Conservation (phyloP, 2,329 filamentous ascomycete species). For the Epichloe gansuensis region DNA sequence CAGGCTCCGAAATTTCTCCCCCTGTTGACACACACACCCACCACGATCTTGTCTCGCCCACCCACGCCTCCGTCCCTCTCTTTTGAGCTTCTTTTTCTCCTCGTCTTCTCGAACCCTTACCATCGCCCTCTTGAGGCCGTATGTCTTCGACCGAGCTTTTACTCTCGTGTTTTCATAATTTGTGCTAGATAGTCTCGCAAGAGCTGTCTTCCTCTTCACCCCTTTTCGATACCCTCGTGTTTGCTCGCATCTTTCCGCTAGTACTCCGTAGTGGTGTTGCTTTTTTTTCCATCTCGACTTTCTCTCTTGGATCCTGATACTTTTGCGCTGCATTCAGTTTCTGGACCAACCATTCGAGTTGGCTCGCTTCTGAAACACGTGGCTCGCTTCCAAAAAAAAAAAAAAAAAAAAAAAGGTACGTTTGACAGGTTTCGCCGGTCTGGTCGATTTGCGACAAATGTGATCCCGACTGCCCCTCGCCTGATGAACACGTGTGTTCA, state of each 20-base stretch:
- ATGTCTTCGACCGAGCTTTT: background rate
- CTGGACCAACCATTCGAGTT: background rate
- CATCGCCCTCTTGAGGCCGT: slow-evolving; percentile 3
- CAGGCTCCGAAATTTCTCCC: slow-evolving; percentile 11
- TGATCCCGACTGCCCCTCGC: background rate
- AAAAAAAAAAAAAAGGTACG: background rate
- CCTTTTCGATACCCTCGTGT: slow-evolving; percentile 10
- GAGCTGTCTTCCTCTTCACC: background rate
- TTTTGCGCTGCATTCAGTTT: slow-evolving; percentile 1
- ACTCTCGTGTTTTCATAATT: background rate
- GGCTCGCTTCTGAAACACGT: background rate
- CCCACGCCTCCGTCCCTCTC: slow-evolving; percentile 8
- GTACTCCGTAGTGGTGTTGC: slow-evolving; percentile 5
- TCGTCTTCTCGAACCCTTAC: background rate
- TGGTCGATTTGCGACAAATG: background rate
- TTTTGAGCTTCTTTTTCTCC: slow-evolving; percentile 5
- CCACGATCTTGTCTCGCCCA: slow-evolving; percentile 9
- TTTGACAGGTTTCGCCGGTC: background rate
- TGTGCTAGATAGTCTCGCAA: slow-evolving; percentile 2
- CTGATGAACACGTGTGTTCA: background rate
- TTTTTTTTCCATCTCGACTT: slow-evolving; percentile 2
- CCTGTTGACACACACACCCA: slow-evolving; percentile 5
- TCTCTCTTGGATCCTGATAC: background rate
- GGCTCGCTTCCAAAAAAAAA: background rate
- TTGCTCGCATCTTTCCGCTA: slow-evolving; percentile 8